These are phyloP conservation scores for Cylindrotheca closterium DNA, from an alignment of 108 stramenopile species.

Conservation along the genomic window DNA sequence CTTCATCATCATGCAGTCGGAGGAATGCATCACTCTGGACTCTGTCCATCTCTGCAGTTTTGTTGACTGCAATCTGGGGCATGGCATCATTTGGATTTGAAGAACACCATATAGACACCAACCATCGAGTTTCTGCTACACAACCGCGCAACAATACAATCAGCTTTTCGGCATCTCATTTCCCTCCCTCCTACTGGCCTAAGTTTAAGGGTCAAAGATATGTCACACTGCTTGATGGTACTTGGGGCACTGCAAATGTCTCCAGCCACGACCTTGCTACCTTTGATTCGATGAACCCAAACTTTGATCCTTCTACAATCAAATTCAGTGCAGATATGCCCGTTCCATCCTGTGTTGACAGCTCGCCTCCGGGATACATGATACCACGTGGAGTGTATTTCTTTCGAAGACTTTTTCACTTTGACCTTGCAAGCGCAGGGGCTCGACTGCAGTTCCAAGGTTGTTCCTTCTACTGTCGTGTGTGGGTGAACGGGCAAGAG, in stretches of 20 bases:
- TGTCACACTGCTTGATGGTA: conserved; percentile 9
- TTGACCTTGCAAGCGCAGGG: neutral
- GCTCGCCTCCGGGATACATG: conserved; percentile 12
- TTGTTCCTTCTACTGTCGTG: conserved; percentile 31
- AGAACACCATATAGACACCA: no score
- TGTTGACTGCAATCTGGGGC: no score
- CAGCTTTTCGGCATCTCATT: neutral
- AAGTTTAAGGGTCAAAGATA: neutral
- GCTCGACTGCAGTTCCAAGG: conserved; percentile 15
- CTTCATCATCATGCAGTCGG: no score
- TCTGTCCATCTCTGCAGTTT: no score
- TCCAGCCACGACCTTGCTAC: neutral
- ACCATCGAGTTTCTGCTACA: no score
- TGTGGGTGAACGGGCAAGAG: conserved; percentile 26
- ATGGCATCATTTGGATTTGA: no score
- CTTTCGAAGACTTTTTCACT: conserved; percentile 7
- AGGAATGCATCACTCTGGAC: no score
- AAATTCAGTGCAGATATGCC: no score
- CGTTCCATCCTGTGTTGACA: conserved; percentile 19
- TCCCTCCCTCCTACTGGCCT: conserved; percentile 13
- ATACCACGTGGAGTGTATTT: conserved; percentile 10
- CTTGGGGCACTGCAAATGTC: neutral
- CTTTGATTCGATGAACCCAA: conserved; percentile 22
- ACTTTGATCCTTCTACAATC: conserved; percentile 12
- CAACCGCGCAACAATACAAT: no score